Evolutionary conservation across 1,284 basidiomycete genomes (phyloP), one percentile per base, ranked within the genome.

Genomic region (Rhodotorula glutinis): DNA sequence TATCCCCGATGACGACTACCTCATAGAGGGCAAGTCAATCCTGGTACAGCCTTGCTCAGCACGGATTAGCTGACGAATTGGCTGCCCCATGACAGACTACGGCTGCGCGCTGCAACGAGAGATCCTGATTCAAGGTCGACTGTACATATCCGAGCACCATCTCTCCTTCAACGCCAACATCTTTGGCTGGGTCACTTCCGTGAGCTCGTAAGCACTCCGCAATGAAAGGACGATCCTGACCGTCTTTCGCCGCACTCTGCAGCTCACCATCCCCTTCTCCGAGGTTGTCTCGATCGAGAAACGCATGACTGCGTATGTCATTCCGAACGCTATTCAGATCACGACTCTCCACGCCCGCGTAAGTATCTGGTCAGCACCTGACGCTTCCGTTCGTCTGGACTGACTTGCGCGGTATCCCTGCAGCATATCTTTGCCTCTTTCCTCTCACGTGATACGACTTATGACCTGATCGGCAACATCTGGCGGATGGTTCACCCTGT

Each of bases 141-240:
- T 98, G 60, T 98, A 98, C 79, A 91, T 98, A 30, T 98, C 94
- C 1, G 96, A 98, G 80, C 95, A 98, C 79, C 94, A 98, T 77
- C 85, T 98, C 23, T 97, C 92, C 81, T 98, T 98, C 82, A 91
- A 98, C 76, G 94, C 96, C 29, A 98, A 97, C 78, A 97, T 99
- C 62, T 96, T 98, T 79, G 95, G 95, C 54, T 98, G 95, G 95
- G 89, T 97, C 65, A 98, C 94, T 25, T 89, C 96, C 77, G 91
- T 93, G 77, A 44, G 60, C n/a, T 10, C 13, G 33, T 9, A 13
- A 33, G 17, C 21, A 4, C 30, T 9, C 13, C 30, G 14, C 30
- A 7, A 23, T 21, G 43, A 13, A 2, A 14, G 17, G 14, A 29
- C 17, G 29, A 10, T 16, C 25, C 63, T 17, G 41, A 30, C 29